A percentile compares a stretch with the other conserved stretches of the same genome.
Conservation (phyloP, 352 stramenopile species). For the Pythium pyrilobum region DNA sequence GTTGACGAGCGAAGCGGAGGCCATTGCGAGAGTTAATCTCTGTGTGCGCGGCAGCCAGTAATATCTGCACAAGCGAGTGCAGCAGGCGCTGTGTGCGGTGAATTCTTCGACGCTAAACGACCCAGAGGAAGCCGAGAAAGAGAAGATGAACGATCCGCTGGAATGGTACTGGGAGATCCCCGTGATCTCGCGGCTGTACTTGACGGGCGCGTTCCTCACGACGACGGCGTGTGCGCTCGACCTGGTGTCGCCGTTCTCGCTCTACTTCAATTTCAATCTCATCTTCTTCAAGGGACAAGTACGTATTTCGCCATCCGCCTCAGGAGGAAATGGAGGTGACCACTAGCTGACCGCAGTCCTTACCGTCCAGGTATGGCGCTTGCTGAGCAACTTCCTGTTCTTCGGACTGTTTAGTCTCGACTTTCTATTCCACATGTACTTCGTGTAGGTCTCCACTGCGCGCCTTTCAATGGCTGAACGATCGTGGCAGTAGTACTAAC, state of each 20-base stretch:
- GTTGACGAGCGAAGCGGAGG: neutral
- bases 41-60: too few relatives aligned
- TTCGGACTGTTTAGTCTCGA: slow-evolving; percentile 99
- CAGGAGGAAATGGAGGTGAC: too few relatives aligned
- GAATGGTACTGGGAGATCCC: slow-evolving; percentile 99
- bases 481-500: neutral
- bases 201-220: slow-evolving; percentile 96
- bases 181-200: slow-evolving; percentile 95
- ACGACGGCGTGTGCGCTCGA: slow-evolving; percentile 96
- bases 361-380: slow-evolving; percentile 90
- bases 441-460: slow-evolving; percentile 73
- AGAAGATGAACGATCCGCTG: slow-evolving; percentile 80
- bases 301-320: neutral
- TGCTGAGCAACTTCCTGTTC: slow-evolving; percentile 99
- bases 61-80: too few relatives aligned
- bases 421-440: slow-evolving; percentile 99
- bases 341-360: too few relatives aligned
- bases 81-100: neutral
- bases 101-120: neutral
- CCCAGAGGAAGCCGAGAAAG: neutral
- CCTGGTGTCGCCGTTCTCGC: slow-evolving; percentile 95
- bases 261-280: slow-evolving; percentile 94
- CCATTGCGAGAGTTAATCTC: neutral
- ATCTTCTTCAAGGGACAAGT: slow-evolving; percentile 98
- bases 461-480: neutral